Evolutionary conservation across 2,329 filamentous ascomycete species (phyloP).

Genomic region (Aspergillus niger): DNA sequence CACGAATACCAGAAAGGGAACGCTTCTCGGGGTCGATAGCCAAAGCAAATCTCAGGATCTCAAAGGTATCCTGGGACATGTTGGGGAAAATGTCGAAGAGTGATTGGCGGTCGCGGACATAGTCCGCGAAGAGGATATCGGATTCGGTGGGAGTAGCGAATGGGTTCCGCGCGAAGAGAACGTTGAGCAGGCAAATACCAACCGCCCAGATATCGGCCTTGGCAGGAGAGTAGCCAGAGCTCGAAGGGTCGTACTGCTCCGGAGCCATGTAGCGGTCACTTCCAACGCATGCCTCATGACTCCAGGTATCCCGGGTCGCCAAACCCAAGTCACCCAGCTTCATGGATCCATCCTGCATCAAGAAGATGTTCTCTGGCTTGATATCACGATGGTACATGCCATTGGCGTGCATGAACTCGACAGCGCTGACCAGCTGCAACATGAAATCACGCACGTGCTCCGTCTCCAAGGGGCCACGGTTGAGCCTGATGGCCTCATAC

Average conservation of each 20-base stretch:
- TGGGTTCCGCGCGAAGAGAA: conserved; percentile 94
- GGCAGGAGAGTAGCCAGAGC: conserved; percentile 85
- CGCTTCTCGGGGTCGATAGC: conserved; percentile 88
- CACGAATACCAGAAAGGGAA: conserved; percentile 74
- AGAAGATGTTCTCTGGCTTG: conserved; percentile 99
- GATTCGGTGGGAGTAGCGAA: conserved; percentile 87
- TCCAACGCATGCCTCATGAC: conserved; percentile 87
- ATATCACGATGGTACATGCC: conserved; percentile 96
- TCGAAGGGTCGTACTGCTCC: conserved; percentile 90
- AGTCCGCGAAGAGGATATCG: conserved; percentile 93
- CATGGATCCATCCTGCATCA: conserved; percentile 81
- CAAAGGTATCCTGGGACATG: conserved; percentile 97
- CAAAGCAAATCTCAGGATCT: conserved; percentile 88
- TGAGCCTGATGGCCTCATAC: conserved; percentile 92
- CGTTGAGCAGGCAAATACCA: conserved; percentile 93
- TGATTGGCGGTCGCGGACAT: conserved; percentile 87
- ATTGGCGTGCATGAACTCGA: conserved; percentile 86
- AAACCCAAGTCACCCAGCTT: conserved; percentile 97
- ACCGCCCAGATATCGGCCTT: conserved; percentile 97
- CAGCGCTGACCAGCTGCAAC: conserved; percentile 86
- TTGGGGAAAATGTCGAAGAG: conserved; percentile 97
- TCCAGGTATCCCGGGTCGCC: conserved; percentile 86
- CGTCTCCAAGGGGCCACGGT: conserved; percentile 85
- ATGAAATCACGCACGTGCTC: conserved; percentile 97
- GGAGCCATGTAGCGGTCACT: conserved; percentile 99